phyloP scores from a whole-genome alignment of 768 basidiomycete species.

The Scleroderma bovista region DNA sequence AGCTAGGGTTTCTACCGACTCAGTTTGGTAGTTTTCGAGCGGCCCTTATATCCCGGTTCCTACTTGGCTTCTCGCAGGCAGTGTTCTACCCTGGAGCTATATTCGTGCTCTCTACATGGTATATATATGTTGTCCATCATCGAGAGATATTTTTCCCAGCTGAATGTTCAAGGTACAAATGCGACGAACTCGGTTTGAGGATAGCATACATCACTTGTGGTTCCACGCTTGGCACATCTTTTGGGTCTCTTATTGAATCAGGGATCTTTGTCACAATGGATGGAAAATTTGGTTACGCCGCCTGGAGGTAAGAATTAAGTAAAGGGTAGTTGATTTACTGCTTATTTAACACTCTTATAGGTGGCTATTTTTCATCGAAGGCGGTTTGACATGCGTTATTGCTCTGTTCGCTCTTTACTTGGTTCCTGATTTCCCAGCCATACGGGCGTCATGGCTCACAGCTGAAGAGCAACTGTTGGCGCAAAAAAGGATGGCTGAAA shows the following conservation, averaged over 20 bases:
- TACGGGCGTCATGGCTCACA: constrained; percentile 52
- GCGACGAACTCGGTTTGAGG: constrained; percentile 59
- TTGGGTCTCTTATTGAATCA: constrained; percentile 71
- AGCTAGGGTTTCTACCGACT: background rate
- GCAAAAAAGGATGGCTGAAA: constrained; percentile 53
- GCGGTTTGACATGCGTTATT: constrained; percentile 47
- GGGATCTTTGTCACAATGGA: constrained; percentile 68
- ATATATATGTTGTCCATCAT: background rate
- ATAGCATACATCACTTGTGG: constrained; percentile 66
- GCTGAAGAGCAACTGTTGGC: constrained; percentile 51
- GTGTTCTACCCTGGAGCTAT: constrained; percentile 65
- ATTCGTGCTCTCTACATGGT: constrained; percentile 65
- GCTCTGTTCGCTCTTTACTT: constrained; percentile 51
- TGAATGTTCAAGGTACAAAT: constrained; percentile 40
- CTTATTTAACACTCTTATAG: constrained; percentile 33
- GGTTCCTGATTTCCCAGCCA: constrained; percentile 69
- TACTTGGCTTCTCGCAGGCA: constrained; percentile 67
- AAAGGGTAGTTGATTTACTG: too few species aligned
- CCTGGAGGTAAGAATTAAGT: constrained; percentile 53
- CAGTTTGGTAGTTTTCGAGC: constrained; percentile 43
- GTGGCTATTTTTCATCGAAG: constrained; percentile 70
- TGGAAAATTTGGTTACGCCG: constrained; percentile 55
- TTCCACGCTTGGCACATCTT: constrained; percentile 71
- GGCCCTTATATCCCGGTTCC: constrained; percentile 60
- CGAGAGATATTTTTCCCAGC: background rate